Evolutionary conservation across 768 basidiomycete species (phyloP).

Genomic region (Pleurotus cornucopiae): DNA sequence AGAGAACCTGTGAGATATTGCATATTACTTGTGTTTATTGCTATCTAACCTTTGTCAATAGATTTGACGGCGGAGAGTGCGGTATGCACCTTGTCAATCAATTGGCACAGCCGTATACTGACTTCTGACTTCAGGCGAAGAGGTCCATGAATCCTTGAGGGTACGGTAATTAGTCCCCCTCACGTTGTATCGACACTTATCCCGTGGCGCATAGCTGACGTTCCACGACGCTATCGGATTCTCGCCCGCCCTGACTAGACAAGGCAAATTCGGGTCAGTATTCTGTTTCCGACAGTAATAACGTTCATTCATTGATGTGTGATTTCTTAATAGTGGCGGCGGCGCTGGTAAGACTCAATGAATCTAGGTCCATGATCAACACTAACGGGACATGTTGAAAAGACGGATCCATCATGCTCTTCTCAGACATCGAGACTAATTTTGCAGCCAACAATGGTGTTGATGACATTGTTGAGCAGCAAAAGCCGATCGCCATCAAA

Average conservation of each 20-base stretch:
- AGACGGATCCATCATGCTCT: constrained; percentile 23
- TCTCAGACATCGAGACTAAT: constrained; percentile 17
- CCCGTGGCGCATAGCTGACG: constrained; percentile 14
- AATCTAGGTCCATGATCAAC: background rate
- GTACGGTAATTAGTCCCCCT: background rate
- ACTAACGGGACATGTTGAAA: background rate
- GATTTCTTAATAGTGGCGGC: constrained; percentile 14
- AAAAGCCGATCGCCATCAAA: constrained; percentile 24
- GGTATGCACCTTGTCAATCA: background rate
- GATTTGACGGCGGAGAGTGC: constrained; percentile 8
- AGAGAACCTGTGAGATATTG: constrained; percentile 1
- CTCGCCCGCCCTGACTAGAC: constrained; percentile 17
- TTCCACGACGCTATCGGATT: constrained; percentile 31
- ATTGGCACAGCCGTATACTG: background rate
- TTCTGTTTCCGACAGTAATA: background rate
- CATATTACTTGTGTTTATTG: background rate
- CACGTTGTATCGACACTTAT: background rate
- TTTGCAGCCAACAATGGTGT: constrained; percentile 21
- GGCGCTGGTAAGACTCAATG: constrained; percentile 15
- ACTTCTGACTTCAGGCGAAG: constrained; percentile 1
- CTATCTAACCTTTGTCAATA: background rate
- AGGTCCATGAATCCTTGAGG: constrained; percentile 8
- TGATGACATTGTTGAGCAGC: constrained; percentile 27
- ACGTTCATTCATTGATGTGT: background rate
- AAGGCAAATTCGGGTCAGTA: constrained; percentile 21